Evolutionary conservation across 2,329 filamentous ascomycete genomes (phyloP).

Genomic region (Trichophyton equinum): DNA sequence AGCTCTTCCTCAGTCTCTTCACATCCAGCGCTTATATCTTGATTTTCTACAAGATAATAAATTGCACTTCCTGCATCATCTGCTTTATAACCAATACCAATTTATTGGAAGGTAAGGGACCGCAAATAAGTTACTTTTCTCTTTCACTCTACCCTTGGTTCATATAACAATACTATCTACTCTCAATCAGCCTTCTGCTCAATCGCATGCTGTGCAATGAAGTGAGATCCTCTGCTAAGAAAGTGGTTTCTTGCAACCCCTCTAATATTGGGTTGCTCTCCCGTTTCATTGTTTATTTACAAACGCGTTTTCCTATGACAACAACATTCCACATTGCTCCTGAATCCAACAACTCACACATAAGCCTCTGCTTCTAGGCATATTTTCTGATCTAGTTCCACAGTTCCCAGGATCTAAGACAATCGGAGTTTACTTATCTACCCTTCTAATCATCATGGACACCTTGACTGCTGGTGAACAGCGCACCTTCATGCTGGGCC

Average conservation of each 20-base stretch:
- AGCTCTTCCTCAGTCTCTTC: not conserved
- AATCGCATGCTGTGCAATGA: not conserved
- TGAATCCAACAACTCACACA: not conserved
- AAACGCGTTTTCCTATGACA: not conserved
- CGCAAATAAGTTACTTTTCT: not conserved
- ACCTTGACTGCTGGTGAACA: constrained; percentile 16
- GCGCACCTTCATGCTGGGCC: constrained; percentile 15
- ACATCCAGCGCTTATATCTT: not conserved
- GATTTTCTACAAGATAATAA: not conserved
- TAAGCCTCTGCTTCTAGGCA: not conserved
- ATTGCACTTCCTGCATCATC: not conserved
- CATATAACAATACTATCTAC: not conserved
- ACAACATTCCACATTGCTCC: not conserved
- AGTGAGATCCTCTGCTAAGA: not conserved
- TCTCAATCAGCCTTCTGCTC: not conserved
- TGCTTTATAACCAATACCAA: too few species aligned
- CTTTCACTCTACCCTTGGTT: not conserved
- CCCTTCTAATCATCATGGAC: constrained; percentile 9
- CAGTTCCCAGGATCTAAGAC: not conserved
- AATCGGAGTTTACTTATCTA: not conserved
- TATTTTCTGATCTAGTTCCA: not conserved
- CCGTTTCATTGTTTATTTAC: not conserved
- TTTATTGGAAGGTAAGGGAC: not conserved
- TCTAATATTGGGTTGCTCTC: not conserved
- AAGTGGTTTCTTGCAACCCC: not conserved